Evolutionary conservation across 2,329 filamentous ascomycete genomes (phyloP), one percentile per base, ranked within the genome.

Genomic region (Pleomassaria siparia): DNA sequence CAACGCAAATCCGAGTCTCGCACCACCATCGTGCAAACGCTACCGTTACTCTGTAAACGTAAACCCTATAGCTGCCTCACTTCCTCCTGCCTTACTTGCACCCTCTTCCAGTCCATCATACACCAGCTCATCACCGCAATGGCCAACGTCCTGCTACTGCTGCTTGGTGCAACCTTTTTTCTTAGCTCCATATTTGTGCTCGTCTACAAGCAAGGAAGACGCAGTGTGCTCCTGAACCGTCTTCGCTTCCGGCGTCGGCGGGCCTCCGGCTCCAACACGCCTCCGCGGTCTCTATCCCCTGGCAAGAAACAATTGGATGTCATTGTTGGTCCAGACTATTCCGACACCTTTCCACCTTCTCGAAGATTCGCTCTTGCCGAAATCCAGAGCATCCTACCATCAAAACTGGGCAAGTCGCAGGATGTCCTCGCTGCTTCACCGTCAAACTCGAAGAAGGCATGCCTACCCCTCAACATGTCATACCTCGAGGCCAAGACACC

Each of bases 221-320:
- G 72, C 20, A 69, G 70, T 50, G 54, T 73, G 5, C 35, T 81
- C 3, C 54, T 76, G 15, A 55, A 60, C 44, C 66, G 71, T 44
- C 49, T 80, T 4, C 60, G 59, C 18, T 54, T 74, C 42, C 71
- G 67, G 40, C 66, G 67, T 33, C 70, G 73, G 46, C 72, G 72
- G 51, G 56, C 67, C n/a, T 76, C 77, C n/a, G 73, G 70, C 24
- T 72, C 77, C 10, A 71, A 67, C 50, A 81, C 78, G n/a, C 78
- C 80, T 33, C 77, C 79, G 30, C 73, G 74, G 42, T 81, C 78
- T 1, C 54, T 81, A 9, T 80, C 78, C 1, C 77, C 77, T 2
- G 71, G 73, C n/a, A 78, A 77, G 60, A 70, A 42, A 47, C 63
- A 32, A 20, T 60, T 58, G 12, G 65, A 66, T 42, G 50, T 59